These are phyloP conservation scores for Globisporangium mamillatum DNA, from an alignment of 352 stramenopile genomes.

Conservation along the genomic window DNA sequence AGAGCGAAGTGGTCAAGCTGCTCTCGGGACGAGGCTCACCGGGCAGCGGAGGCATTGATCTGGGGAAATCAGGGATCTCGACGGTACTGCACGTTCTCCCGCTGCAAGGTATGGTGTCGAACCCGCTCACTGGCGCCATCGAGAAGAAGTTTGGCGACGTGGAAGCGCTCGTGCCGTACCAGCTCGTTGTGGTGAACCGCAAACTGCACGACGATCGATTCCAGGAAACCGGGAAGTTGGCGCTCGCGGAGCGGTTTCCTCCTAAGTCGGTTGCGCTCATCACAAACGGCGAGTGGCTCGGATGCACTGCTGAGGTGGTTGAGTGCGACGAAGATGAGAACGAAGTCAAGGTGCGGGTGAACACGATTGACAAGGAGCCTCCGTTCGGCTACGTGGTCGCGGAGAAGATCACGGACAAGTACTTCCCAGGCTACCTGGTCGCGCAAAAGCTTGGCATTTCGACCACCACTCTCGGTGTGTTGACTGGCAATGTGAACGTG, in stretches of 20 bases:
- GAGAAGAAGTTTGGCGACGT: slow-evolving; percentile 95
- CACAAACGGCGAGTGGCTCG: slow-evolving; percentile 88
- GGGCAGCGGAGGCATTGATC: slow-evolving; percentile 90
- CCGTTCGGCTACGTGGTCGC: slow-evolving; percentile 97
- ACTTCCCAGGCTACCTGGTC: slow-evolving; percentile 70
- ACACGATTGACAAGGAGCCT: slow-evolving; percentile 91
- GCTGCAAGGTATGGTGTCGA: slow-evolving; percentile 93
- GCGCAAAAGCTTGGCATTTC: slow-evolving; percentile 92
- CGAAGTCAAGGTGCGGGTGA: slow-evolving; percentile 87
- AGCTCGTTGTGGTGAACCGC: slow-evolving; percentile 91
- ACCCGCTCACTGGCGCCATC: slow-evolving; percentile 89
- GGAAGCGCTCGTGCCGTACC: slow-evolving; percentile 95
- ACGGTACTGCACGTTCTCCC: slow-evolving; percentile 82
- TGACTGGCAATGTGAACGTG: slow-evolving; percentile 93
- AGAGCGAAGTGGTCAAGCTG: slow-evolving; percentile 66
- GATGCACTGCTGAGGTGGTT: slow-evolving; percentile 84
- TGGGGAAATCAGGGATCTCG: slow-evolving; percentile 83
- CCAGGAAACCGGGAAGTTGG: slow-evolving; percentile 74
- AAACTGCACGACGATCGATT: slow-evolving; percentile 95
- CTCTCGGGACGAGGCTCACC: slow-evolving; percentile 72
- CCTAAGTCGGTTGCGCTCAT: slow-evolving; percentile 83
- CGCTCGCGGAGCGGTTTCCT: slow-evolving; percentile 91
- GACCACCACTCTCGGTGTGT: slow-evolving; percentile 87
- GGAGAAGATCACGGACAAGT: slow-evolving; percentile 89
- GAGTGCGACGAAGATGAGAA: slow-evolving; percentile 58